These are phyloP conservation scores for Asterophora parasitica DNA, from an alignment of 768 basidiomycete genomes.

Conservation along the genomic window DNA sequence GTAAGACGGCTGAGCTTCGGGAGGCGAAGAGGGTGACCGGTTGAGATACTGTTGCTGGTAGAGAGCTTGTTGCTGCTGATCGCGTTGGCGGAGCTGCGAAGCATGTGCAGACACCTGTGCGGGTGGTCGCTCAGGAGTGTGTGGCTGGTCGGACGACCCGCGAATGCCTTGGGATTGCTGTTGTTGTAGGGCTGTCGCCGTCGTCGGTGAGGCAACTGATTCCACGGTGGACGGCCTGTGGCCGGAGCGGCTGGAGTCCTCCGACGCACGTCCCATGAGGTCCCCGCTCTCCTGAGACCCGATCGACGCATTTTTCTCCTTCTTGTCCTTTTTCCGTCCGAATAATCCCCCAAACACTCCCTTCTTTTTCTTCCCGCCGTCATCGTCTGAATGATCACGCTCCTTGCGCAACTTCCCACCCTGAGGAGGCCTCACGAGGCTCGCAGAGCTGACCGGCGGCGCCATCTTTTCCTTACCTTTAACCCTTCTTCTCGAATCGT, in stretches of 20 bases:
- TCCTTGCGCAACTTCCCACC: slow-evolving; percentile 44
- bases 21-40: slow-evolving; percentile 74
- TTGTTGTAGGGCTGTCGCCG: slow-evolving; percentile 51
- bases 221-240: slow-evolving; percentile 34
- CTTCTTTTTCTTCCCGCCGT: slow-evolving; percentile 57
- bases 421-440: slow-evolving; percentile 23
- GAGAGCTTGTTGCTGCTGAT: slow-evolving; percentile 82
- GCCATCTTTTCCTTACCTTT: slow-evolving; percentile 51
- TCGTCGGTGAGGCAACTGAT: slow-evolving; percentile 46
- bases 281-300: slow-evolving; percentile 51
- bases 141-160: slow-evolving; percentile 25
- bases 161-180: slow-evolving; percentile 39
- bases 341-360: slow-evolving; percentile 76
- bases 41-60: slow-evolving; percentile 89
- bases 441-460: slow-evolving; percentile 40
- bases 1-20: slow-evolving; percentile 69
- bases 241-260: slow-evolving; percentile 59
- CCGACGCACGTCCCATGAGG: slow-evolving; percentile 41
- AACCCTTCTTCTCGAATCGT: slow-evolving; percentile 40
- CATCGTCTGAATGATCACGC: slow-evolving; percentile 27
- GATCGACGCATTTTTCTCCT: slow-evolving; percentile 49
- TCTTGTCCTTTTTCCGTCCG: slow-evolving; percentile 72
- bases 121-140: slow-evolving; percentile 24
- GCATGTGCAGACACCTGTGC: slow-evolving; percentile 58
- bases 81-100: slow-evolving; percentile 75